Base-by-base conservation (phyloP, 2,329 filamentous ascomycete genomes). In the Xenosphaeropsis pyriputrescens region DNA sequence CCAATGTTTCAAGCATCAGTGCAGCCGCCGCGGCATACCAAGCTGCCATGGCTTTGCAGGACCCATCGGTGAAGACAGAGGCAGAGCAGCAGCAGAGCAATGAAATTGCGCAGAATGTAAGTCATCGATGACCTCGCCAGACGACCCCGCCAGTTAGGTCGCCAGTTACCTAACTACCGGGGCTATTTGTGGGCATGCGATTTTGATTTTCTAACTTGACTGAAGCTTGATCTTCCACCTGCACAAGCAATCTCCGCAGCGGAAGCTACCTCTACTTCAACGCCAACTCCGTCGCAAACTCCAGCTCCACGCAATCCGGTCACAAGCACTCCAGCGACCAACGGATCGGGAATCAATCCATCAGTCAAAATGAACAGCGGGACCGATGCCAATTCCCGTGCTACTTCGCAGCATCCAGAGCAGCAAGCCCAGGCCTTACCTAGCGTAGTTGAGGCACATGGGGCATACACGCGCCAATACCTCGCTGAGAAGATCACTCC, bases 401-500 rank as follows among this genome's bases (percentile, higher is more conserved):
- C 72, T 8, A 62, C 68, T 6, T 76, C 72, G 19, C 66, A 62
- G 34, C 70, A 74, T 41, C 70, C 72, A 3, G 72, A 76, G 42
- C 46, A 63, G 4, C 44, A 49, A 42, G 55, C 43, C 18, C 64
- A 63, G 46, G 57, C 61, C n/a, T 68, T 79, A 55, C 75, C 75
- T 1, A 57, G 67, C 11, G 70, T 79, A 50, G 68, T 75, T 12
- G 65, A 71, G 2, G 58, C 68, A 1, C 76, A 84, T 50, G 79
- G 80, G 34, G 80, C 79, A 16, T 74, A 77, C 1, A 74, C 75
- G 5, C 70, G 81, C 33, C 69, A 73, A 49, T 86, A 85, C 54
- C 58, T 86, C 47, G 85, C 85, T 51, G 66, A 68, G 35, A 82
- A 76, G 48, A 70, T 86, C 31, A 81, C 79, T 0, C 72, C 72